Evolutionary conservation across 345 rosid species (phyloP).

Genomic region (Euphorbia pulcherrima): DNA sequence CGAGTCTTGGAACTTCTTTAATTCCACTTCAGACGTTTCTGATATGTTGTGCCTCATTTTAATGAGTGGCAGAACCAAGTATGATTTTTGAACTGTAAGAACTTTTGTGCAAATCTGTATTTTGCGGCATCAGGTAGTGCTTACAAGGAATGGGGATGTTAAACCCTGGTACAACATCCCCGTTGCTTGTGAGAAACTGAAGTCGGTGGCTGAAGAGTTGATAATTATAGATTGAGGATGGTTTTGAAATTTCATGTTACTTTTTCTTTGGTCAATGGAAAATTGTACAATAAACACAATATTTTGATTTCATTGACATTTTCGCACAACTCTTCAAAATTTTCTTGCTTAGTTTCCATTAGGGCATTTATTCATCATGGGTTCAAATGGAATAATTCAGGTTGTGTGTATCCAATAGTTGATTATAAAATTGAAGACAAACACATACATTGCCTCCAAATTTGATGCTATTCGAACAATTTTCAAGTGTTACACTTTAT

Average conservation of each 20-base stretch:
- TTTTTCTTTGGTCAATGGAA: neutral
- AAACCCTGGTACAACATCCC: neutral
- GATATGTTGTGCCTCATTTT: constrained; percentile 83
- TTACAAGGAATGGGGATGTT: neutral
- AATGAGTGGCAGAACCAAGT: constrained; percentile 85
- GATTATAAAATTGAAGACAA: too few relatives aligned
- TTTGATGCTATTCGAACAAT: too few relatives aligned
- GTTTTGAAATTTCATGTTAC: neutral
- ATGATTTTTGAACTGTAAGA: constrained; percentile 52
- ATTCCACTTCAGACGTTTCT: constrained; percentile 46
- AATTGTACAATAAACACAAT: too few relatives aligned
- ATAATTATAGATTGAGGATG: neutral
- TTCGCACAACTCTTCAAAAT: too few relatives aligned
- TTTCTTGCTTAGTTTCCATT: neutral
- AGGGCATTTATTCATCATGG: neutral
- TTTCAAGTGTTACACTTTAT: too few relatives aligned
- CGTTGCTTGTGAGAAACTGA: neutral
- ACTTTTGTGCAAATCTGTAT: neutral
- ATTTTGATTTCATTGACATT: too few relatives aligned
- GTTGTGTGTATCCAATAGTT: too few relatives aligned
- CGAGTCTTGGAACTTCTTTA: constrained; percentile 82
- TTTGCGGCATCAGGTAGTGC: neutral
- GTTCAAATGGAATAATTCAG: too few relatives aligned
- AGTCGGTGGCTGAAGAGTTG: neutral
- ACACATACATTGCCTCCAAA: too few relatives aligned